Base-by-base conservation (phyloP, 2,329 filamentous ascomycete species). In the Neonectria sp. region DNA sequence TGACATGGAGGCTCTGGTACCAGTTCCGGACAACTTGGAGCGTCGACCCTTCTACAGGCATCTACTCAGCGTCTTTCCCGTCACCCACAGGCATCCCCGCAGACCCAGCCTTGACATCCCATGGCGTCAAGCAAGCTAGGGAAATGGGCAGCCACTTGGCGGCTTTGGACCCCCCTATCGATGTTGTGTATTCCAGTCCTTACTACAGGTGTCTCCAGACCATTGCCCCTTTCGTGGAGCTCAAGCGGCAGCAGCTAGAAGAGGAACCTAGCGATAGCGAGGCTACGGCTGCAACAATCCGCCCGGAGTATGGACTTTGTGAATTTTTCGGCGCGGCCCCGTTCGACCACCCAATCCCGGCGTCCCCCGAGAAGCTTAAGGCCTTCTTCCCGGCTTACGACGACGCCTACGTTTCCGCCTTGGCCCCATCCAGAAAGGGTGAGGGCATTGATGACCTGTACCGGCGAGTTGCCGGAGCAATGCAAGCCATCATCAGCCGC, bases 11-110 rank as follows among this genome's bases (percentile, higher is more conserved):
- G 40, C 67, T 43, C 67, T 62, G 67, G 63, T 46, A 63, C 51
- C 80, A 97, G 95, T 97, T 97, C 82, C 94, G 96, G 69, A 92
- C 93, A 71, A 95, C 93, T 79, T 98, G 95, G 94, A 89, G 90
- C 49, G 93, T 98, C 68, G 91, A 98, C 81, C 90, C 91, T 52
- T 83, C 87, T 68, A 95, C 93, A 43, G 95, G 96, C 60, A 87
- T 86, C 73, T 98, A 98, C 84, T 88, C 87, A 60, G 85, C 92
- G 27, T 86, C 86, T 65, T 90, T 96, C 71, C 90, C 87, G 48
- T 94, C 93, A 43, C 95, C 96, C 1, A 98, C 96, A 6, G 93
- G 93, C 60, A 95, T 97, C 70, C 88, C 95, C 4, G 92, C 93
- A 29, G 96, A 99, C 78, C 95, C 95, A 52, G 91, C 94, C 11